Evolutionary conservation across 2,329 filamentous ascomycete species (phyloP).

Genomic region (Claviceps cyperi): DNA sequence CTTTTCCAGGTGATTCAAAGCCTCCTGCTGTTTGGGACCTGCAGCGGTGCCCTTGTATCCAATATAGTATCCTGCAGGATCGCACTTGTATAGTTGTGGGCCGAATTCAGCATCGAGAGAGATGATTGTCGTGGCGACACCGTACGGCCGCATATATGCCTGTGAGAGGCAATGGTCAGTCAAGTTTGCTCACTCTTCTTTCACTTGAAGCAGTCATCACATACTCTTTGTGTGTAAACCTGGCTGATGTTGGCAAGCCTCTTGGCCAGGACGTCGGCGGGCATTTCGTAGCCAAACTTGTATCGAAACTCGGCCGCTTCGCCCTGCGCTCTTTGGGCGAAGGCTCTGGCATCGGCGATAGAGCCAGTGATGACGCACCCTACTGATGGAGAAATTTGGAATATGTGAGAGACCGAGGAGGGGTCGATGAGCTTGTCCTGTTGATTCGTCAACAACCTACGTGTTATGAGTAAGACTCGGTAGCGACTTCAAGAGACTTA

Average conservation of each 20-base stretch:
- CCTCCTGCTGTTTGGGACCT: constrained; percentile 96
- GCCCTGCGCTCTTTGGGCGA: constrained; percentile 79
- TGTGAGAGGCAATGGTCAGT: constrained; percentile 13
- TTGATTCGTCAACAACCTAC: constrained; percentile 1
- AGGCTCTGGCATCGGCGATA: constrained; percentile 91
- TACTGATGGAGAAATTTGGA: constrained; percentile 88
- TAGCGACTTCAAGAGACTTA: constrained; percentile 33
- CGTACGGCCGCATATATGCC: constrained; percentile 96
- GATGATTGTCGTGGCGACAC: constrained; percentile 88
- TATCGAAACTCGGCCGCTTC: constrained; percentile 97
- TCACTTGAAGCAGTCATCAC: constrained; percentile 9
- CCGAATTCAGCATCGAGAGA: constrained; percentile 85
- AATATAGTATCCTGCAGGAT: constrained; percentile 94
- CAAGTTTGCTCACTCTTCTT: neutral
- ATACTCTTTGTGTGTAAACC: constrained; percentile 92
- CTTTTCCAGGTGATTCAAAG: constrained; percentile 96
- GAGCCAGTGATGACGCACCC: constrained; percentile 98
- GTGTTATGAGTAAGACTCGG: neutral
- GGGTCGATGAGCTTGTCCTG: constrained; percentile 99
- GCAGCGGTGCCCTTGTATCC: constrained; percentile 98
- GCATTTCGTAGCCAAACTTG: constrained; percentile 99
- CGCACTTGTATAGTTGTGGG: constrained; percentile 94
- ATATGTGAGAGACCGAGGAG: constrained; percentile 91
- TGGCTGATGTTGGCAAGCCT: constrained; percentile 97
- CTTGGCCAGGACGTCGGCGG: constrained; percentile 91